These are phyloP conservation scores for Rutstroemia sp. DNA, from an alignment of 2,329 filamentous ascomycete genomes.

Conservation along the genomic window DNA sequence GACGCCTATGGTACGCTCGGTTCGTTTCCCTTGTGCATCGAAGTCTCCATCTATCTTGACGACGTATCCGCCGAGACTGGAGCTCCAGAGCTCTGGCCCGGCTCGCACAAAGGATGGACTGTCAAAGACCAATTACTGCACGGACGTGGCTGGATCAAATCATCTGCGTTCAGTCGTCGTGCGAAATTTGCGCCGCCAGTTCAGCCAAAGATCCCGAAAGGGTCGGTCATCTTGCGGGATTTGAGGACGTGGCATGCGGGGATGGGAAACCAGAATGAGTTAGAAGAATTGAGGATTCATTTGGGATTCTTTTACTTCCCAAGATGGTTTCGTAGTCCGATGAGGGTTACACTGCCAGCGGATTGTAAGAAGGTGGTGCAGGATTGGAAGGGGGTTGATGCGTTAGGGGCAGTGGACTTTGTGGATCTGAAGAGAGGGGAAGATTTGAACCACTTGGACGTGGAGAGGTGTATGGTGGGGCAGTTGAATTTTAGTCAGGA, in stretches of 20 bases:
- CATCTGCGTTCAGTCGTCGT: constrained; percentile 28
- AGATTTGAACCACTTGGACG: neutral
- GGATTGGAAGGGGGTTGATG: constrained; percentile 1
- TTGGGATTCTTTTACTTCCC: constrained; percentile 31
- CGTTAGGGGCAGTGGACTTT: neutral
- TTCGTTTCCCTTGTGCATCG: constrained; percentile 39
- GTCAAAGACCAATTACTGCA: neutral
- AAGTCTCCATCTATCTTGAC: constrained; percentile 40
- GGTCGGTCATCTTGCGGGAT: constrained; percentile 11
- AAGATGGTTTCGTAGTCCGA: constrained; percentile 8
- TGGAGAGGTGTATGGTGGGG: neutral
- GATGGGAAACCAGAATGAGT: constrained; percentile 43
- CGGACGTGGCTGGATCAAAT: constrained; percentile 10
- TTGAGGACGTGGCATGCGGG: constrained; percentile 40
- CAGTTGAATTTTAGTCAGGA: constrained; percentile 4
- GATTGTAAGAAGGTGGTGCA: neutral
- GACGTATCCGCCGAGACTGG: constrained; percentile 38
- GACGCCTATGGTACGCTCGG: constrained; percentile 52
- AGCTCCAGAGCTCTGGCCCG: constrained; percentile 44
- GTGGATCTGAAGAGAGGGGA: neutral
- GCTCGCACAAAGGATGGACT: constrained; percentile 32
- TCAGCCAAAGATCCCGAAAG: constrained; percentile 6
- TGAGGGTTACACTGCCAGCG: neutral
- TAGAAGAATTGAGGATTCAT: constrained; percentile 44
- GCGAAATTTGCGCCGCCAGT: constrained; percentile 7